Percentiles rank a stretch among this genome's conserved stretches.
Conservation (phyloP, 2,329 filamentous ascomycete species). For the Cladophialophora immunda region DNA sequence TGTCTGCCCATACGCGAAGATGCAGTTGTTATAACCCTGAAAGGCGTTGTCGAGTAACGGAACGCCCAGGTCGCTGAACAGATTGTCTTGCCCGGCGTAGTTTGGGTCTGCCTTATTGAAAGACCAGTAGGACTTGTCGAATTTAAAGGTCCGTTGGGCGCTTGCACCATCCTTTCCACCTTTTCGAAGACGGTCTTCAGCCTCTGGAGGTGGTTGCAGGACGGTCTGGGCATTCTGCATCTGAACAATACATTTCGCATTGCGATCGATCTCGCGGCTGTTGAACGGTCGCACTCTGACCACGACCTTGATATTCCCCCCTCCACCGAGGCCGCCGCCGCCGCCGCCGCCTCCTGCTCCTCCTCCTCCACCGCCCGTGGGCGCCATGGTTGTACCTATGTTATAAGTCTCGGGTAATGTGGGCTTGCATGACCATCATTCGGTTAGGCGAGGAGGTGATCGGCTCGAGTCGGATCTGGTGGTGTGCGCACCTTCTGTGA, state of each 20-base stretch:
- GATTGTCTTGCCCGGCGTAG: slow-evolving; percentile 88
- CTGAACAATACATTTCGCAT: slow-evolving; percentile 94
- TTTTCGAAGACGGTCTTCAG: slow-evolving; percentile 62
- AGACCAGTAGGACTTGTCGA: slow-evolving; percentile 98
- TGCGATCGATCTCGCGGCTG: slow-evolving; percentile 88
- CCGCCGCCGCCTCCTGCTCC: slow-evolving; percentile 28
- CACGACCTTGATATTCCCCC: slow-evolving; percentile 99
- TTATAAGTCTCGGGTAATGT: slow-evolving; percentile 24
- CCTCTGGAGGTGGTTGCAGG: slow-evolving; percentile 75
- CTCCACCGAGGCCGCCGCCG: slow-evolving; percentile 58
- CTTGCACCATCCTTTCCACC: slow-evolving; percentile 58
- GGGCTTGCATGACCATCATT: slow-evolving; percentile 26
- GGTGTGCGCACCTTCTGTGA: neutral
- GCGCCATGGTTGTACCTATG: slow-evolving; percentile 62
- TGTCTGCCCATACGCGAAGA: slow-evolving; percentile 98
- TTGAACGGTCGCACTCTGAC: slow-evolving; percentile 97
- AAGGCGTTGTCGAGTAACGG: slow-evolving; percentile 98
- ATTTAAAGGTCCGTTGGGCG: slow-evolving; percentile 86
- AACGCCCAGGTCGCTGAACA: slow-evolving; percentile 86
- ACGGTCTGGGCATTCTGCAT: slow-evolving; percentile 95
- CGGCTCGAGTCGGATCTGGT: neutral
- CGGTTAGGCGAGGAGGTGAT: slow-evolving; percentile 7
- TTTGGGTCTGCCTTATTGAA: slow-evolving; percentile 82
- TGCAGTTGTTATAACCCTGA: slow-evolving; percentile 98
- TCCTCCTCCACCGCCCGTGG: slow-evolving; percentile 50